Conservation (phyloP, 805 yeast species). For the Metschnikowia shivogae region DNA sequence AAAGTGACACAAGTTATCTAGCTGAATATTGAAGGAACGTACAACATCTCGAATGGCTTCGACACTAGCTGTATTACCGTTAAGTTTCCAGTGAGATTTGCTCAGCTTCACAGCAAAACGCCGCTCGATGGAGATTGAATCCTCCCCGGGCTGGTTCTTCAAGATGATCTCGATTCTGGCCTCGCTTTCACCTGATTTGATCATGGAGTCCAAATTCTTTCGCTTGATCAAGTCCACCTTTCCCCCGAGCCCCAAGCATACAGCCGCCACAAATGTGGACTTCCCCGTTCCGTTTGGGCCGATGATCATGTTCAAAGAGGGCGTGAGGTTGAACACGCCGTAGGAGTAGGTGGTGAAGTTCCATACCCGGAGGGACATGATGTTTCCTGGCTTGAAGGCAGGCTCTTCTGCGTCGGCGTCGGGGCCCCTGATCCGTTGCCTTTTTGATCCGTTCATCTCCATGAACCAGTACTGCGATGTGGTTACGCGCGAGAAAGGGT, state of each 20-base stretch:
- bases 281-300: slow-evolving; percentile 98
- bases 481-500: neutral
- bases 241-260: slow-evolving; percentile 86
- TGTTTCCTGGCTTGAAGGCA: slow-evolving; percentile 39
- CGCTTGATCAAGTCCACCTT: slow-evolving; percentile 67
- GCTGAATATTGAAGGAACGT: slow-evolving; percentile 62
- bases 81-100: slow-evolving; percentile 51
- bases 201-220: slow-evolving; percentile 62
- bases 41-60: slow-evolving; percentile 43
- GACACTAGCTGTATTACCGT: slow-evolving; percentile 41
- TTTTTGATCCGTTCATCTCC: slow-evolving; percentile 1
- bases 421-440: slow-evolving; percentile 5
- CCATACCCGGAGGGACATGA: slow-evolving; percentile 47
- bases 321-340: slow-evolving; percentile 73
- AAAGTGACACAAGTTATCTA: slow-evolving; percentile 90
- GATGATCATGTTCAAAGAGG: slow-evolving; percentile 82
- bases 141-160: slow-evolving; percentile 34
- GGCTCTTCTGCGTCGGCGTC: neutral
- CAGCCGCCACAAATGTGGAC: slow-evolving; percentile 87
- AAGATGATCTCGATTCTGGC: slow-evolving; percentile 51
- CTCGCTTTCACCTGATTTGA: slow-evolving; percentile 57
- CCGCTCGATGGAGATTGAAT: slow-evolving; percentile 41
- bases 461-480: neutral
- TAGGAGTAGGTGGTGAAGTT: slow-evolving; percentile 68
- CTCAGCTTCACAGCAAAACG: slow-evolving; percentile 34